Evolutionary conservation across 202 grass and related monocot genomes (phyloP).

Genomic region (Carex arenaria): DNA sequence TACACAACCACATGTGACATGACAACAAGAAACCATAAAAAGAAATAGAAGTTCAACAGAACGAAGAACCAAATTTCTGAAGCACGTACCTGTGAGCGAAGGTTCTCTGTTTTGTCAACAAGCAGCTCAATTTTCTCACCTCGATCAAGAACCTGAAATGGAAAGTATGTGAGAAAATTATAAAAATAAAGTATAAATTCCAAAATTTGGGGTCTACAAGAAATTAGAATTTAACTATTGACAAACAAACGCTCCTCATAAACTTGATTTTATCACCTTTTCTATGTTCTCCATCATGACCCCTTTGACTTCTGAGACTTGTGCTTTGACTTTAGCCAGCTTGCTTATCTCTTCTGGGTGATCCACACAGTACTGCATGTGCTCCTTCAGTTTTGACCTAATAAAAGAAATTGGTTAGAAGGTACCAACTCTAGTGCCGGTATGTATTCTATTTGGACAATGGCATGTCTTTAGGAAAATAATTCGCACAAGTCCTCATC

Average conservation of each 20-base stretch:
- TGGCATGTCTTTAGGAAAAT: background rate
- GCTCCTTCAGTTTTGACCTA: conserved; percentile 91
- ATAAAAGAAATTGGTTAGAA: background rate
- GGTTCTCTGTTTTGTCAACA: conserved; percentile 87
- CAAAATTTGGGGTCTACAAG: background rate
- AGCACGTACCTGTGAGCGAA: conserved; percentile 58
- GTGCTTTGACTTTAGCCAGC: conserved; percentile 77
- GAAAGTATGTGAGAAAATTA: conserved; percentile 6
- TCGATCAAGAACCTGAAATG: conserved; percentile 68
- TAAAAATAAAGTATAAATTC: background rate
- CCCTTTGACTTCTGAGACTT: conserved; percentile 97
- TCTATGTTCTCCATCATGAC: conserved; percentile 99
- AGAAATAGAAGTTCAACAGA: background rate
- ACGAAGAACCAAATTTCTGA: background rate
- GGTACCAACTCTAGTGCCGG: background rate
- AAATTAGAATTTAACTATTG: background rate
- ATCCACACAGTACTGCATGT: conserved; percentile 94
- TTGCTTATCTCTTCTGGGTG: conserved; percentile 94
- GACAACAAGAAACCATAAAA: background rate
- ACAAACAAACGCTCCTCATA: background rate
- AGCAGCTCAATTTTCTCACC: conserved; percentile 83
- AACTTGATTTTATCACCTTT: conserved; percentile 43
- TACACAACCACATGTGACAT: background rate
- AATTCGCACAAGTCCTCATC: background rate
- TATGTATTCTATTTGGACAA: background rate